Evolutionary conservation across 148 eudicot species (phyloP).

Genomic region (Fallopia convolvulus): DNA sequence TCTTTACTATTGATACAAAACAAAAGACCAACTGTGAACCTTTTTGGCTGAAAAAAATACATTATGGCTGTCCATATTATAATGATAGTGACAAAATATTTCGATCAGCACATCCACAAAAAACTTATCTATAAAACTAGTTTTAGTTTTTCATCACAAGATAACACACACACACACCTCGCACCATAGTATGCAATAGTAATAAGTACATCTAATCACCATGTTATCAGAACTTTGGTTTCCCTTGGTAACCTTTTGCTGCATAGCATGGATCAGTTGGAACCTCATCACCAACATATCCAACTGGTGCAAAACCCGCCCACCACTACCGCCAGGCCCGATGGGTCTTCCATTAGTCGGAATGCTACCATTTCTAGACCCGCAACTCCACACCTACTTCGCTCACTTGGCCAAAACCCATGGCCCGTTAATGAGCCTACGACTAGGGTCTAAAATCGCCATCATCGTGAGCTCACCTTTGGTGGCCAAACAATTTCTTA

Average conservation of each 20-base stretch:
- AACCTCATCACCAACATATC: not conserved
- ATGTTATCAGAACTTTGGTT: conserved; percentile 6
- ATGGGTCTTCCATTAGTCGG: conserved; percentile 5
- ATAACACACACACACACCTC: not conserved
- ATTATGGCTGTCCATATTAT: not conserved
- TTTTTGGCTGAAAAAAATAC: not conserved
- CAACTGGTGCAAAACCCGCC: not conserved
- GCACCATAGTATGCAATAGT: not conserved
- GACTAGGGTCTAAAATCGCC: conserved; percentile 43
- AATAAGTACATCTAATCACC: not conserved
- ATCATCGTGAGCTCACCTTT: conserved; percentile 44
- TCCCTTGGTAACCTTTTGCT: not conserved
- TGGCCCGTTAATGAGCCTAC: conserved; percentile 50
- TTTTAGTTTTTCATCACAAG: not conserved
- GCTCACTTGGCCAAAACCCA: conserved; percentile 21
- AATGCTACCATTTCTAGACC: conserved; percentile 8
- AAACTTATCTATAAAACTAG: not conserved
- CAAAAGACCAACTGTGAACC: not conserved
- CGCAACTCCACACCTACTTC: conserved; percentile 12
- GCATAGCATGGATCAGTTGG: conserved; percentile 4
- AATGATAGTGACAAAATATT: not conserved
- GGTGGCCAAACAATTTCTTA: conserved; percentile 46
- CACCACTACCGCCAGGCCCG: conserved; percentile 12
- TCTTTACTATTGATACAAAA: not conserved
- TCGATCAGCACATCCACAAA: not conserved